Conservation (phyloP, 345 rosid species). For the Acer negundo region DNA sequence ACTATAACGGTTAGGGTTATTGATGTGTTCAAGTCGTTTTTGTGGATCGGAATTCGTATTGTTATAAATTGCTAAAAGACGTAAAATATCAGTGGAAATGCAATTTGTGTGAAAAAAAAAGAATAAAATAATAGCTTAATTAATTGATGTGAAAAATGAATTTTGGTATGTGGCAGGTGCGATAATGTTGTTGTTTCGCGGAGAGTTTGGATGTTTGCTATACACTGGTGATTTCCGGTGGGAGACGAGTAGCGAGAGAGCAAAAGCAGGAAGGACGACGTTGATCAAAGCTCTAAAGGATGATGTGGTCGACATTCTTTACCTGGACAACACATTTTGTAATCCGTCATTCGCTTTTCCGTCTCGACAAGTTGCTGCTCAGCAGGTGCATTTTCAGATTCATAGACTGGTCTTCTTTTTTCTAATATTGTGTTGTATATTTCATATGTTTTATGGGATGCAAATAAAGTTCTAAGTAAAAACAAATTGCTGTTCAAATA, state of each 20-base stretch:
- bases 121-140: too few relatives aligned
- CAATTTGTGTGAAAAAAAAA: too few relatives aligned
- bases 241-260: slow-evolving; percentile 42
- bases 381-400: slow-evolving; percentile 39
- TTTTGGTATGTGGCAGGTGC: slow-evolving; percentile 42
- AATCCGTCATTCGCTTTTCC: slow-evolving; percentile 69
- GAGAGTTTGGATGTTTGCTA: slow-evolving; percentile 69
- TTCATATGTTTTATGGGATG: background rate
- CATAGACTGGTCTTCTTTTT: background rate
- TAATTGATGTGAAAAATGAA: too few relatives aligned
- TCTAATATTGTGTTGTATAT: background rate
- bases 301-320: slow-evolving; percentile 44
- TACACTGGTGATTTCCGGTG: slow-evolving; percentile 82
- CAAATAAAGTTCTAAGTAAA: too few relatives aligned
- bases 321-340: slow-evolving; percentile 81
- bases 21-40: background rate
- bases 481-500: too few relatives aligned
- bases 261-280: slow-evolving; percentile 32
- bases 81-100: too few relatives aligned
- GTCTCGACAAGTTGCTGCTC: slow-evolving; percentile 53
- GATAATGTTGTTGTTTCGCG: slow-evolving; percentile 76
- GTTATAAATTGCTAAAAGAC: background rate
- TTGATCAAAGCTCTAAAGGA: slow-evolving; percentile 50
- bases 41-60: background rate
- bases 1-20: background rate